These are phyloP conservation scores for Arthrinium phaeospermum DNA, from an alignment of 2,329 filamentous ascomycete species.

Conservation along the genomic window DNA sequence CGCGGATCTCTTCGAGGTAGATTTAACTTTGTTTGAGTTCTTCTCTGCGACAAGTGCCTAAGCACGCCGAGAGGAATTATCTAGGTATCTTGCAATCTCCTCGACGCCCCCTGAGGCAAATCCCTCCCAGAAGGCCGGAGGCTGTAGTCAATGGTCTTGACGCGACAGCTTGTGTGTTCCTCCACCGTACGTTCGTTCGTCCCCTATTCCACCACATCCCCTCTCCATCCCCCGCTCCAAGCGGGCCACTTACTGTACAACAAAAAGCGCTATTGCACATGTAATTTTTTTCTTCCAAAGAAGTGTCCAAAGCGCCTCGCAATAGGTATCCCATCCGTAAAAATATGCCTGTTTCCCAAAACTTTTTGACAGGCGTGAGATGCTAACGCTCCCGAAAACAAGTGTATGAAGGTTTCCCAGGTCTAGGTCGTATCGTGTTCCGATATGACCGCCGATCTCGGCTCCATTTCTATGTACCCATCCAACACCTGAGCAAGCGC, in stretches of 20 bases:
- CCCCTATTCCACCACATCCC: neutral
- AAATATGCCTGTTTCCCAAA: slow-evolving; percentile 15
- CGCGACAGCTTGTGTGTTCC: slow-evolving; percentile 1
- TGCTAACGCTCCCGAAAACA: slow-evolving; percentile 8
- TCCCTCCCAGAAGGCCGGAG: slow-evolving; percentile 10
- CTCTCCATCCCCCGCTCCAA: neutral
- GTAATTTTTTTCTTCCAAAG: neutral
- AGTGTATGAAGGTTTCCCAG: slow-evolving; percentile 14
- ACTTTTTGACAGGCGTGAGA: slow-evolving; percentile 1
- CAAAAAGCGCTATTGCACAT: neutral
- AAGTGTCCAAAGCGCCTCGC: neutral
- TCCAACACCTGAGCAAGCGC: slow-evolving; percentile 19
- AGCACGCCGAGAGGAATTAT: neutral
- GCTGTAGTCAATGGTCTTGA: slow-evolving; percentile 7
- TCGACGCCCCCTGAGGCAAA: slow-evolving; percentile 12
- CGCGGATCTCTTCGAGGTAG: neutral
- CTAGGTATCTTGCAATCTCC: slow-evolving; percentile 10
- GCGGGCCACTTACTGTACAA: slow-evolving; percentile 15
- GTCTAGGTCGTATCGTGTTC: slow-evolving; percentile 5
- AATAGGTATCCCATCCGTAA: slow-evolving; percentile 14
- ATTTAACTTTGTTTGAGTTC: slow-evolving; percentile 17
- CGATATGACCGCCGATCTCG: neutral
- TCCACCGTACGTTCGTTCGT: slow-evolving; percentile 5
- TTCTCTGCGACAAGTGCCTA: neutral
- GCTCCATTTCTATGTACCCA: slow-evolving; percentile 18